These are phyloP conservation scores for Trypanosoma congolense DNA, from an alignment of 208 protist species.

Conservation along the genomic window DNA sequence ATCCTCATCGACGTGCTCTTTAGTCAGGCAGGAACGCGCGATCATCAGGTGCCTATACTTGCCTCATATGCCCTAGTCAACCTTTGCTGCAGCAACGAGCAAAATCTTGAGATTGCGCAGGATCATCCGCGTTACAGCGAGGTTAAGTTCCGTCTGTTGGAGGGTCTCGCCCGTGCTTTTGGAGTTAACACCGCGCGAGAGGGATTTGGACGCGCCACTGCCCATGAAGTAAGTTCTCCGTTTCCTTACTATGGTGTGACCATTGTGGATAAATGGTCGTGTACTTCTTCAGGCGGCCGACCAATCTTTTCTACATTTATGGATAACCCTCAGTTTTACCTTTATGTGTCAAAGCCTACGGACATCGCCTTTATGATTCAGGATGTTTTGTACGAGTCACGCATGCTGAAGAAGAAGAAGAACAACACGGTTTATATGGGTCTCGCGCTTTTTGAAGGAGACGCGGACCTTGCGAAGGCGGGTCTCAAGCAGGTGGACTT, in stretches of 20 bases:
- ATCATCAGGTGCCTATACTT: slow-evolving; percentile 87
- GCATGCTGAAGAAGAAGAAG: slow-evolving; percentile 78
- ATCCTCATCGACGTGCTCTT: slow-evolving; percentile 86
- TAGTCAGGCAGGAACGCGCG: slow-evolving; percentile 69
- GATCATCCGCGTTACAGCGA: slow-evolving; percentile 73
- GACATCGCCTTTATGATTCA: slow-evolving; percentile 87
- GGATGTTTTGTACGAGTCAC: slow-evolving; percentile 82
- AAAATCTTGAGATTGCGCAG: slow-evolving; percentile 68
- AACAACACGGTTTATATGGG: slow-evolving; percentile 91
- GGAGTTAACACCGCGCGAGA: slow-evolving; percentile 77
- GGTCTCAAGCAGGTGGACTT: slow-evolving; percentile 90
- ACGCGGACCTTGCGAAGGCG: slow-evolving; percentile 51
- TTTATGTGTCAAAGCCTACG: slow-evolving; percentile 58
- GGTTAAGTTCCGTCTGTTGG: slow-evolving; percentile 84
- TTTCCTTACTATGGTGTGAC: slow-evolving; percentile 90
- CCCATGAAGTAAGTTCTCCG: slow-evolving; percentile 59
- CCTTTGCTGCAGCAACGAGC: slow-evolving; percentile 78
- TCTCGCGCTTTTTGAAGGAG: slow-evolving; percentile 82
- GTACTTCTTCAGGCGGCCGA: slow-evolving; percentile 68
- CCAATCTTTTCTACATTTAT: slow-evolving; percentile 89
- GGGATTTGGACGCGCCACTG: slow-evolving; percentile 75
- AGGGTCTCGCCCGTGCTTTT: slow-evolving; percentile 85
- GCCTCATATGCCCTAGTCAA: slow-evolving; percentile 88
- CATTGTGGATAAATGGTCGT: slow-evolving; percentile 70
- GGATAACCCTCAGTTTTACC: slow-evolving; percentile 90